Base-by-base conservation (phyloP, 108 stramenopile species). In the Nitzschia palea region DNA sequence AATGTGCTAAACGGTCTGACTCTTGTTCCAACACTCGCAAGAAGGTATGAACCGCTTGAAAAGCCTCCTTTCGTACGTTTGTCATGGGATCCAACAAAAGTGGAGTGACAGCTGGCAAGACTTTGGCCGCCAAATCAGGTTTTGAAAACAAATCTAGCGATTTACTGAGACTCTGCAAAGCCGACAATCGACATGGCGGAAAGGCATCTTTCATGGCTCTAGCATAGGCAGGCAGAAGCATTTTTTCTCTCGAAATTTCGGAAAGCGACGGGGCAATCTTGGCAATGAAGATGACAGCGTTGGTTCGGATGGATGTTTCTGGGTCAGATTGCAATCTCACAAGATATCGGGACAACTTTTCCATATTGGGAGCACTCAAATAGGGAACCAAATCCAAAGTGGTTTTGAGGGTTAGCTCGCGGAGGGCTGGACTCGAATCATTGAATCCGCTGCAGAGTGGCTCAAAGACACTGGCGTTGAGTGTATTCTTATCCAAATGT, bases 401-500 rank as follows among this genome's bases (percentile, higher is more conserved):
- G 1, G 89, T 83, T 55, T 95, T 95, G 15, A 95, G 73, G 0
- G 94, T 95, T 31, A 95, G 65, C 71, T 95, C 94, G 8, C 94
- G 76, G 17, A 95, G 62, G n/a, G 89, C 77, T 6, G 77, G 71
- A 65, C 68, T 75, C 25, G 85, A 83, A 70, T 95, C 94, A 18
- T 87, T 84, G 73, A 95, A 95, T 42, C 94, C 94, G 48, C 84
- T 86, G 68, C 94, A 95, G 66, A 93, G 82, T 1, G 94, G 94
- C 51, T 91, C 91, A 65, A 91, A 93, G 8, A 95, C 93, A 44
- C 74, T 56, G 54, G 70, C 27, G 70, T 95, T 95, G 44, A 93
- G 48, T 0, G 83, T 29, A 18, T 65, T 69, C 22, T 85, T 80
- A 57, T 86, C 87, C 43, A 95, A 56, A 60, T 88, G 79, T 33